phyloP scores from a whole-genome alignment of 2,329 filamentous ascomycete species.

The Fusarium decemcellulare region DNA sequence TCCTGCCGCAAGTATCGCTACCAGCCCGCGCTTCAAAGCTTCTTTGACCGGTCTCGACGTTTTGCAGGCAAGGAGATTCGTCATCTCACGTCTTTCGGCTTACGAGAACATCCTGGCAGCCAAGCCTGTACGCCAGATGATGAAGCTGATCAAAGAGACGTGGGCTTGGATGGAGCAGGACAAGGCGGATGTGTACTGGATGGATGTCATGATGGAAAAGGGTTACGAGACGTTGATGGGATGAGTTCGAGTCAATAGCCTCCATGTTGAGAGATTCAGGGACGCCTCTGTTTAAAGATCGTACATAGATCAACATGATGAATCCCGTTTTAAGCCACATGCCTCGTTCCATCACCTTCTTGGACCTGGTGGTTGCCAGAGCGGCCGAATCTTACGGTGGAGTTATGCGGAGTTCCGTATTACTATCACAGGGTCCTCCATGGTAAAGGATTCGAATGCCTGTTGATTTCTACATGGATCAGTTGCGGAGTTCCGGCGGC shows the following conservation, averaged over 20 bases:
- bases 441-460: too few relatives aligned
- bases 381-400: too few relatives aligned
- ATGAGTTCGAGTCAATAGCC: neutral
- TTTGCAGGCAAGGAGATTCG: constrained; percentile 29
- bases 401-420: too few relatives aligned
- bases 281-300: too few relatives aligned
- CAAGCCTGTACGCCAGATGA: constrained; percentile 42
- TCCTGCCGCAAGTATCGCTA: constrained; percentile 25
- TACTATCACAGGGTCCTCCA: too few relatives aligned
- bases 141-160: constrained; percentile 37
- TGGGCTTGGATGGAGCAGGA: constrained; percentile 50
- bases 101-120: constrained; percentile 43
- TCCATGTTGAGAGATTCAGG: too few relatives aligned
- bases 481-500: too few relatives aligned
- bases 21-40: constrained; percentile 34
- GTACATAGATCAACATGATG: too few relatives aligned
- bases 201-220: constrained; percentile 55
- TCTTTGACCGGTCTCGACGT: constrained; percentile 24
- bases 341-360: too few relatives aligned
- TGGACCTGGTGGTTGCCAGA: too few relatives aligned
- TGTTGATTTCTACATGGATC: too few relatives aligned
- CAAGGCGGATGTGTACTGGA: constrained; percentile 58
- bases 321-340: too few relatives aligned
- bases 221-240: constrained; percentile 51
- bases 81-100: constrained; percentile 35